Percentiles rank a stretch among this genome's conserved stretches.
Evolutionary conservation across 2,329 filamentous ascomycete species (phyloP).

Genomic region (Hypocrella siamensis): DNA sequence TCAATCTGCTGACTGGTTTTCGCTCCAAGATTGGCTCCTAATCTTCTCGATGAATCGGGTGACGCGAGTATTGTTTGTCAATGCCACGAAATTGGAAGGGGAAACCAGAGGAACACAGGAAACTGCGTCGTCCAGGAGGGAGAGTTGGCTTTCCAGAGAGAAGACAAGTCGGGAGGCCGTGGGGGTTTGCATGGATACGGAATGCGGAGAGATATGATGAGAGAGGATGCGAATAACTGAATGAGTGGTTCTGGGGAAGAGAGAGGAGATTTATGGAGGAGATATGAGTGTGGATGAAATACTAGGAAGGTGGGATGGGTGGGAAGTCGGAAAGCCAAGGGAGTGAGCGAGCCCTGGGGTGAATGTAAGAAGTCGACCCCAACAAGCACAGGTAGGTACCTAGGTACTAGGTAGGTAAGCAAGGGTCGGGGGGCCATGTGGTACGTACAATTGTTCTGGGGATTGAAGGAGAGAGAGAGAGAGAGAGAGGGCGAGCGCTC

Average conservation of each 20-base stretch:
- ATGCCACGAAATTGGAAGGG: too few relatives aligned
- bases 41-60: too few relatives aligned
- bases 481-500: constrained; percentile 1
- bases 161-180: constrained; percentile 2
- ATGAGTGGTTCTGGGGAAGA: constrained; percentile 5
- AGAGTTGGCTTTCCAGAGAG: too few relatives aligned
- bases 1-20: too few relatives aligned
- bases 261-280: constrained; percentile 6
- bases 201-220: constrained; percentile 3
- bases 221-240: too few relatives aligned
- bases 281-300: constrained; percentile 5
- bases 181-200: background rate
- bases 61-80: too few relatives aligned
- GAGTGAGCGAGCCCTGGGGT: constrained; percentile 2
- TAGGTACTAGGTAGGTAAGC: too few relatives aligned
- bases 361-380: constrained; percentile 1
- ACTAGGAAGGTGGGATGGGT: constrained; percentile 5
- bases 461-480: too few relatives aligned
- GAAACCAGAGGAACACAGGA: too few relatives aligned
- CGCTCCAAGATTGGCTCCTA: too few relatives aligned
- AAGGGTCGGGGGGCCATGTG: constrained; percentile 4
- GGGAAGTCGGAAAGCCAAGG: constrained; percentile 4
- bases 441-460: too few relatives aligned
- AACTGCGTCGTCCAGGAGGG: too few relatives aligned
- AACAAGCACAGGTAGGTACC: constrained; percentile 2